Percentiles rank a stretch among this genome's conserved stretches.
Conservation (phyloP, 805 yeast species). For the Pichia manshurica region DNA sequence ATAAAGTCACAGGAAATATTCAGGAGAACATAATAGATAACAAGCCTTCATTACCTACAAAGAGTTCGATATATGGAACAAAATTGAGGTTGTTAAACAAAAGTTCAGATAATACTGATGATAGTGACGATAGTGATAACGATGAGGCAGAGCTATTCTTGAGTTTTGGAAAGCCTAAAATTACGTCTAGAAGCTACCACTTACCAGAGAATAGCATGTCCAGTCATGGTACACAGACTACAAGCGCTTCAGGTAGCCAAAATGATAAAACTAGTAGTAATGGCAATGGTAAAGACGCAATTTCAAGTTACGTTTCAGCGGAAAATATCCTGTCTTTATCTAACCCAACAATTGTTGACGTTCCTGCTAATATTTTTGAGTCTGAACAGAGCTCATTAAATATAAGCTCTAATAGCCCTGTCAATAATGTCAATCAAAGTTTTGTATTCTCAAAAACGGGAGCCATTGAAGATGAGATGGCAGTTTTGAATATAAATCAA, state of each 20-base stretch:
- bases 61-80: conserved; percentile 15
- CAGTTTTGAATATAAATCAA: conserved; percentile 6
- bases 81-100: conserved; percentile 8
- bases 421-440: background rate
- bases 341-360: conserved; percentile 14
- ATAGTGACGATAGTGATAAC: conserved; percentile 5
- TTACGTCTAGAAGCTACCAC: background rate
- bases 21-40: background rate
- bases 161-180: conserved; percentile 9
- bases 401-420: too few species aligned
- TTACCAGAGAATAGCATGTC: background rate
- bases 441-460: background rate
- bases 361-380: conserved; percentile 13
- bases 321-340: conserved; percentile 1
- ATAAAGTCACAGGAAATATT: background rate
- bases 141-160: conserved; percentile 13
- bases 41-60: background rate
- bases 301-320: conserved; percentile 1
- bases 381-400: background rate
- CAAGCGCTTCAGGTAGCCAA: too few species aligned
- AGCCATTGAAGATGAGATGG: conserved; percentile 6
- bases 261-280: background rate
- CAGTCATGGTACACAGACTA: too few species aligned
- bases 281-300: background rate
- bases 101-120: background rate